Percentiles rank a stretch among this genome's conserved stretches.
These are phyloP conservation scores for Phycomyces blakesleeanus DNA, from an alignment of 192 early-diverging fungal genomes.

Conservation along the genomic window DNA sequence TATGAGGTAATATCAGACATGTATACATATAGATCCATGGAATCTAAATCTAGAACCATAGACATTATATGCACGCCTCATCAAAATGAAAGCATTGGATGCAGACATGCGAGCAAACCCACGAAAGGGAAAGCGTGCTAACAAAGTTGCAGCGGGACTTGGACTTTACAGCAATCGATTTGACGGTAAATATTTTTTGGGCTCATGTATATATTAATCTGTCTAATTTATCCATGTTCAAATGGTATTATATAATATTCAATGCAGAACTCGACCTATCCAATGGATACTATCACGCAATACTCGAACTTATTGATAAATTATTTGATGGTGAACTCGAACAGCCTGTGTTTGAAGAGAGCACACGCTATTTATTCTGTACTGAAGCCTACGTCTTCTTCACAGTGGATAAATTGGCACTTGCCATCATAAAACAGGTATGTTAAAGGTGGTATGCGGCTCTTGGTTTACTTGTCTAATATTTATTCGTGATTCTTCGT, in stretches of 20 bases:
- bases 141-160: slow-evolving; percentile 56
- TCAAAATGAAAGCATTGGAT: slow-evolving; percentile 73
- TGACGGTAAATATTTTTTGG: slow-evolving; percentile 36
- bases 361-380: slow-evolving; percentile 78
- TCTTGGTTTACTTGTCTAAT: background rate
- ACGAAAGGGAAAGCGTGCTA: slow-evolving; percentile 51
- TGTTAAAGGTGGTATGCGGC: background rate
- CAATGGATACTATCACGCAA: slow-evolving; percentile 67
- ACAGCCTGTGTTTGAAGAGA: slow-evolving; percentile 80
- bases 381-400: slow-evolving; percentile 87
- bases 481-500: background rate
- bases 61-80: slow-evolving; percentile 82
- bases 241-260: no score
- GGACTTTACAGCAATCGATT: slow-evolving; percentile 46
- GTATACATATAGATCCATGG: background rate
- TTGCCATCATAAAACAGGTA: slow-evolving; percentile 78
- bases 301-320: slow-evolving; percentile 70
- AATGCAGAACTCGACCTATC: slow-evolving; percentile 49
- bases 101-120: slow-evolving; percentile 50
- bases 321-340: slow-evolving; percentile 84
- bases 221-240: background rate
- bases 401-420: slow-evolving; percentile 86
- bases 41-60: slow-evolving; percentile 29
- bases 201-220: no score
- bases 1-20: slow-evolving; percentile 56